These are phyloP conservation scores for Dryas octopetala DNA, from an alignment of 306 rosid species.

Conservation along the genomic window DNA sequence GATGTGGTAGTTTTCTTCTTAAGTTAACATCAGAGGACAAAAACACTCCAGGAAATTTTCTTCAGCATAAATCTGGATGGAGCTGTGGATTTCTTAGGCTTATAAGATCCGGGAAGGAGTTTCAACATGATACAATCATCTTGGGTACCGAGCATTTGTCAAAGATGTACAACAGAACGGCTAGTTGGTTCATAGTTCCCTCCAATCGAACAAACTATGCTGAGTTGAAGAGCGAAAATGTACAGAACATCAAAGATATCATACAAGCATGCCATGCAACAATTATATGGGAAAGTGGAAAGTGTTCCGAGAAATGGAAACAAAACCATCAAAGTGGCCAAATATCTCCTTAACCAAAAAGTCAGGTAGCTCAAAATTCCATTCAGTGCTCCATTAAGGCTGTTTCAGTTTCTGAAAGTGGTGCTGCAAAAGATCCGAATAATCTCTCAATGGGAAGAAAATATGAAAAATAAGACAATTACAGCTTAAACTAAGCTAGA, in stretches of 20 bases:
- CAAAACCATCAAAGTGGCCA: conserved; percentile 35
- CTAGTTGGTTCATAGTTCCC: conserved; percentile 31
- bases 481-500: neutral
- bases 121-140: conserved; percentile 16
- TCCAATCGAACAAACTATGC: conserved; percentile 14
- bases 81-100: conserved; percentile 22
- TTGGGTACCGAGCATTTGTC: conserved; percentile 28
- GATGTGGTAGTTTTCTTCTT: conserved; percentile 12
- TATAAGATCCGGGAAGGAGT: conserved; percentile 28
- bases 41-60: conserved; percentile 21
- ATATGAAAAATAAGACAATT: neutral
- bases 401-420: conserved; percentile 89
- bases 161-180: conserved; percentile 30
- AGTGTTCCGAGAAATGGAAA: conserved; percentile 35
- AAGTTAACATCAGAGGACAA: conserved; percentile 22
- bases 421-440: conserved; percentile 66
- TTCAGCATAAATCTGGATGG: conserved; percentile 24
- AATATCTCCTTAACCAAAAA: conserved; percentile 13
- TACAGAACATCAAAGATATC: conserved; percentile 34
- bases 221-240: conserved; percentile 21
- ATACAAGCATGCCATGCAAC: conserved; percentile 42
- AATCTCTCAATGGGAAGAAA: conserved; percentile 12
- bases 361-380: conserved; percentile 25
- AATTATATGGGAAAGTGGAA: conserved; percentile 31
- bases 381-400: conserved; percentile 92